Percentiles rank a stretch among this genome's conserved stretches.
Evolutionary conservation across 352 stramenopile species (phyloP).

Genomic region (Phytophthora pseudosyringae): DNA sequence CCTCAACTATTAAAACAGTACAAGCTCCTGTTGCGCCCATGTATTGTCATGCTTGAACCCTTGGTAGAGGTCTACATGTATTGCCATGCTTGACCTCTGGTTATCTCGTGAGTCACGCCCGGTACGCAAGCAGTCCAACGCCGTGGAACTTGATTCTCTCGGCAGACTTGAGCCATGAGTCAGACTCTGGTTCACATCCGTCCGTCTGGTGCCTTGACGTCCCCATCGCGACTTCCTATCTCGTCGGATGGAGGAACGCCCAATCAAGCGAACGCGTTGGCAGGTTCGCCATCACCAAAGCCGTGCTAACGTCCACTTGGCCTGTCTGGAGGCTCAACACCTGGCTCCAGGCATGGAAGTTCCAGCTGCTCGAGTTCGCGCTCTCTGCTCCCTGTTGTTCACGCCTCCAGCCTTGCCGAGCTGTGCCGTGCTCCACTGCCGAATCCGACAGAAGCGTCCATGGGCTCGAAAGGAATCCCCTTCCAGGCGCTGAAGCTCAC

Average conservation of each 20-base stretch:
- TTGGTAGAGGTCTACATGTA: no score
- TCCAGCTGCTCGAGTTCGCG: conserved; percentile 19
- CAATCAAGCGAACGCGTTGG: conserved; percentile 15
- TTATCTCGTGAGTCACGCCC: no score
- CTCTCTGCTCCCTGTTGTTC: conserved; percentile 14
- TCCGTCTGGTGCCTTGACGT: not conserved
- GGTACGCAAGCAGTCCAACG: not conserved
- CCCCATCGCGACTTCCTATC: conserved; percentile 17
- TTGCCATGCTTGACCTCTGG: no score
- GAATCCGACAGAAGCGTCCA: conserved; percentile 19
- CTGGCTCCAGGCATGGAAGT: conserved; percentile 17
- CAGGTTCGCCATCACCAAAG: conserved; percentile 33
- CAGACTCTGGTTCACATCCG: conserved; percentile 16
- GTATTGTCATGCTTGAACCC: no score
- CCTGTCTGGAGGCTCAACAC: conserved; percentile 23
- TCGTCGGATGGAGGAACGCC: not conserved
- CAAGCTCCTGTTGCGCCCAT: no score
- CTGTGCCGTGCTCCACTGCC: conserved; percentile 10
- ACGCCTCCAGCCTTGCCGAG: not conserved
- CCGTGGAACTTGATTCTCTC: not conserved
- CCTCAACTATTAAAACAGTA: no score
- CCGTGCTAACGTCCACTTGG: conserved; percentile 14
- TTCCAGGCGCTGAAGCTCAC: conserved; percentile 31
- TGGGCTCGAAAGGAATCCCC: conserved; percentile 9
- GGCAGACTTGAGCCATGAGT: conserved; percentile 16